Conservation (phyloP, 1,284 basidiomycete genomes). For the Uromyces viciae-fabae region DNA sequence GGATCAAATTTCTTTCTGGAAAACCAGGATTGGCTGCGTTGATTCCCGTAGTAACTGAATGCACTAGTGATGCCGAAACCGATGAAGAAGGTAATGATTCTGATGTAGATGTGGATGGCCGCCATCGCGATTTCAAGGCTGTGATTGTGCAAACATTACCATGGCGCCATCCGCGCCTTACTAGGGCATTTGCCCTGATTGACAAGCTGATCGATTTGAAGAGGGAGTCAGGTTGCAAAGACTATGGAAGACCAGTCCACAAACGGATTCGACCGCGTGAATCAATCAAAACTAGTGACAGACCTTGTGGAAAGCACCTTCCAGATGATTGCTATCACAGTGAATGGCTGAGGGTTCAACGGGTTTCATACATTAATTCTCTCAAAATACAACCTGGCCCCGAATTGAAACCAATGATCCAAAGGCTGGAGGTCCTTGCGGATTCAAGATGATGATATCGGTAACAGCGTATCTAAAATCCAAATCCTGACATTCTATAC, state of each 20-base stretch:
- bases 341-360: not conserved
- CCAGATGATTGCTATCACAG: not conserved
- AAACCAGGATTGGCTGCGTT: not conserved
- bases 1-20: not conserved
- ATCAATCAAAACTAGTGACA: not conserved
- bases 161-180: conserved; percentile 30
- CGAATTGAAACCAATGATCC: not conserved
- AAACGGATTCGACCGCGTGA: not conserved
- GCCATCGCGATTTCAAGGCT: not conserved
- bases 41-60: not conserved
- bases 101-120: not conserved
- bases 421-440: not conserved
- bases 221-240: not conserved
- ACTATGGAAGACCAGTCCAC: not conserved
- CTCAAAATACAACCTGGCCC: not conserved
- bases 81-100: not conserved
- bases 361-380: not conserved
- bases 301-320: not conserved
- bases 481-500: too few species aligned
- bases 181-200: not conserved
- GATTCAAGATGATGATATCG: too few species aligned
- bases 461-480: too few species aligned
- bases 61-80: conserved; percentile 27
- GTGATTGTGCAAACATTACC: not conserved
- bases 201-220: conserved; percentile 3